Percentiles rank a stretch among this genome's conserved stretches.
These are phyloP conservation scores for Debaryomyces tyrocola DNA, from an alignment of 805 yeast species.

Conservation along the genomic window DNA sequence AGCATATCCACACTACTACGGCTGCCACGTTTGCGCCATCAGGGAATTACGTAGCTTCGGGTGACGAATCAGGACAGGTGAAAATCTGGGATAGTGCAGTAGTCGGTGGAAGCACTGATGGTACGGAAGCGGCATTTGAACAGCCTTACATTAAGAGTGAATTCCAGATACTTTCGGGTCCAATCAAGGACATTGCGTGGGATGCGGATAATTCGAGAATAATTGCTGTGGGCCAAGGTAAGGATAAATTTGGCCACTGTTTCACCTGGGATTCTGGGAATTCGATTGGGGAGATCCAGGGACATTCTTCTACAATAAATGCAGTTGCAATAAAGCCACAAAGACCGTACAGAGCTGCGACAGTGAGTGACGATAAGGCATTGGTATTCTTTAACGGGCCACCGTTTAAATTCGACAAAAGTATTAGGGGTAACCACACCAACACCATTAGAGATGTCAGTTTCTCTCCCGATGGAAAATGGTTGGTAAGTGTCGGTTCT, in stretches of 20 bases:
- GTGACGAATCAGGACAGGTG: constrained; percentile 87
- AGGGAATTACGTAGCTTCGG: constrained; percentile 88
- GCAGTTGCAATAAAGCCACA: constrained; percentile 81
- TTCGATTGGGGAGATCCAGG: constrained; percentile 94
- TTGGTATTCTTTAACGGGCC: constrained; percentile 88
- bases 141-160: constrained; percentile 71
- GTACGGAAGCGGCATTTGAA: constrained; percentile 39
- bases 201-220: constrained; percentile 83
- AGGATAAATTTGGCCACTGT: constrained; percentile 87
- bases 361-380: constrained; percentile 87
- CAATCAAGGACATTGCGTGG: constrained; percentile 85
- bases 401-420: constrained; percentile 81
- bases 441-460: constrained; percentile 80
- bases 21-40: constrained; percentile 87
- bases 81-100: constrained; percentile 74
- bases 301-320: constrained; percentile 82
- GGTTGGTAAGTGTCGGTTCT: constrained; percentile 77
- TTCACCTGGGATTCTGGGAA: constrained; percentile 94
- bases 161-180: constrained; percentile 75
- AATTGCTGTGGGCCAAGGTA: constrained; percentile 94
- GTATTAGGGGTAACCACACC: constrained; percentile 71
- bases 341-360: constrained; percentile 91
- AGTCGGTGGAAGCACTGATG: constrained; percentile 28
- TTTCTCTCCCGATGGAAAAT: constrained; percentile 79
- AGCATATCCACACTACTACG: constrained; percentile 70